Base-by-base conservation (phyloP, 805 yeast species). In the Hanseniaspora meyeri region DNA sequence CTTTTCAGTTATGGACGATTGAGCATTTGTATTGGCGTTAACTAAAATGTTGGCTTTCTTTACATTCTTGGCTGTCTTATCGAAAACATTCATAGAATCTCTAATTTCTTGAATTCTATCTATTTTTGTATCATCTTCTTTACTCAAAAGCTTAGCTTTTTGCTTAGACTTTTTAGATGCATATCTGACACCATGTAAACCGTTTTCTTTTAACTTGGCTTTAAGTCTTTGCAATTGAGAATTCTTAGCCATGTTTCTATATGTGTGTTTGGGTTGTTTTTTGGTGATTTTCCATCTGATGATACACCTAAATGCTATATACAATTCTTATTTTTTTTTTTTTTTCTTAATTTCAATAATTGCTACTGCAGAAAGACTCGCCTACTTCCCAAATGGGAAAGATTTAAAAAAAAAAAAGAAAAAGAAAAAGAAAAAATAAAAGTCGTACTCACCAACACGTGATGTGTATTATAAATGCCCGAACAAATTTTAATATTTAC, bases 81-180 rank as follows among this genome's bases (percentile, higher is more conserved):
- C 97, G 69, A 93, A 93, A 17, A 95, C 93, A 69, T 87, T 91
- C 74, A 90, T 89, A 63, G 90, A 85, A 52, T 79, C 81, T 64
- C 97, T 77, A 59, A 91, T 86, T 52, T 76, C 75, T 9, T 70
- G 67, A 16, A 87, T 72, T 11, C 78, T 74, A 46, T 74, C 69
- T 48, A 77, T 78, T 59, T 77, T 80, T 63, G 85, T 91, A 64
- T 86, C 79, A 51, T 82, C 77, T 61, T 83, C 87, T 42, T 80
- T 75, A 32, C 88, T 82, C 40, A 74, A 72, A 65, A 77, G 75
- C 64, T 74, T 75, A 10, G 72, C 61, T 43, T 68, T 67, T 53
- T 76, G 79, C 58, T 64, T 64, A 49, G 68, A 70, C 63, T 79
- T 80, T 63, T 77, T 77, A 67, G 80, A 83, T 51, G 74, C 70